phyloP scores from a whole-genome alignment of 495 filamentous ascomycete species.

The Cryomyces antarcticus region DNA sequence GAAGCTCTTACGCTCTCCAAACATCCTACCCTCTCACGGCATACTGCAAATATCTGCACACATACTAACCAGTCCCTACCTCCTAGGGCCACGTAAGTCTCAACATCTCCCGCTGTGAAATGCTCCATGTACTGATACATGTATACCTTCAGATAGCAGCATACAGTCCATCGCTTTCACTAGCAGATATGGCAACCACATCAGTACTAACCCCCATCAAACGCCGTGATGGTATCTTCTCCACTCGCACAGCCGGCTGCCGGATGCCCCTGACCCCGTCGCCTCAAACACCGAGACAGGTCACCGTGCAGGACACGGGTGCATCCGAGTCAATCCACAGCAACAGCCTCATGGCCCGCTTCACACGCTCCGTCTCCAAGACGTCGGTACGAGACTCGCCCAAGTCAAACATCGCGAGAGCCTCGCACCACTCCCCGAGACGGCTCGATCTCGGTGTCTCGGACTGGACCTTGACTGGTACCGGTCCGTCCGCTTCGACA shows the following conservation, averaged over 20 bases:
- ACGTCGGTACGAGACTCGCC: constrained; percentile 49
- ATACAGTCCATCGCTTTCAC: neutral
- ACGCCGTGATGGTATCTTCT: constrained; percentile 84
- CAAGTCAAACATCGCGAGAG: constrained; percentile 82
- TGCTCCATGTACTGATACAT: no score
- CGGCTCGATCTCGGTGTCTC: constrained; percentile 83
- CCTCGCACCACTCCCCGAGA: constrained; percentile 35
- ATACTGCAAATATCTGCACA: no score
- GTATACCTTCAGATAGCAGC: no score
- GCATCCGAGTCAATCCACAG: constrained; percentile 46
- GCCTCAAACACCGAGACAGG: constrained; percentile 45
- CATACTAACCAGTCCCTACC: no score
- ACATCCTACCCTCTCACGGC: no score
- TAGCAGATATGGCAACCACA: constrained; percentile 56
- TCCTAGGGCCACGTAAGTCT: no score
- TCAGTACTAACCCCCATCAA: constrained; percentile 81
- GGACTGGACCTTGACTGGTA: constrained; percentile 79
- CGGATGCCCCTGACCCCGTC: constrained; percentile 90
- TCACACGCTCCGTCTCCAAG: constrained; percentile 44
- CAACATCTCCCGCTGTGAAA: no score
- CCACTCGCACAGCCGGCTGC: constrained; percentile 76
- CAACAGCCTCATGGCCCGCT: constrained; percentile 43
- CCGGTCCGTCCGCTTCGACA: constrained; percentile 27
- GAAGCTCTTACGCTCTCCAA: no score
- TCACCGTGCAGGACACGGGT: constrained; percentile 27